Percentiles rank a stretch among this genome's conserved stretches.
These are phyloP conservation scores for Urtica urens DNA, from an alignment of 306 rosid species.

Conservation along the genomic window DNA sequence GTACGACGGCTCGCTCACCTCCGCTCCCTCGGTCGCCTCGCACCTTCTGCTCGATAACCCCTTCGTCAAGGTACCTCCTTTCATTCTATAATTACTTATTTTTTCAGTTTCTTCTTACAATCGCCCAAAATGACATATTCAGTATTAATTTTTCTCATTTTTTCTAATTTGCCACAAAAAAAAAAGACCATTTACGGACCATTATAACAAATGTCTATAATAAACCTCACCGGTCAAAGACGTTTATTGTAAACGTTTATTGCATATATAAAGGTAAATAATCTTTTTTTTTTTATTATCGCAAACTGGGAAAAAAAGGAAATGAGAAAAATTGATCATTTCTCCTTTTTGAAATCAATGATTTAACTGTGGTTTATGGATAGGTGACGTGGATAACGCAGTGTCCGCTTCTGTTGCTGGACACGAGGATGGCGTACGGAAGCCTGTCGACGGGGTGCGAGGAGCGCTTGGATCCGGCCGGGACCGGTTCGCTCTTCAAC, in stretches of 20 bases:
- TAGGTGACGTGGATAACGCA: constrained; percentile 77
- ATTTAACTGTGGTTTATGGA: constrained; percentile 18
- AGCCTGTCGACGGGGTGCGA: constrained; percentile 68
- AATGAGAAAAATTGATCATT: no score
- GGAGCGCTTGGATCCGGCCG: constrained; percentile 75
- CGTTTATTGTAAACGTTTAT: no score
- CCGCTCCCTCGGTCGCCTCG: constrained; percentile 48
- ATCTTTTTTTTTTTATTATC: neutral
- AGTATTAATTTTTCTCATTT: no score
- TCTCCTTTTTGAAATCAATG: neutral
- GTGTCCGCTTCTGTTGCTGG: constrained; percentile 72
- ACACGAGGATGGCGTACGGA: constrained; percentile 79
- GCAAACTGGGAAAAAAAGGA: no score
- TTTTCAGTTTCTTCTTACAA: neutral
- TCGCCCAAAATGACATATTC: no score
- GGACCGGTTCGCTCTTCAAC: constrained; percentile 70
- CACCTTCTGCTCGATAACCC: constrained; percentile 78
- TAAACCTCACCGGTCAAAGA: no score
- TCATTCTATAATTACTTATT: neutral
- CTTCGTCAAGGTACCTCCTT: constrained; percentile 53
- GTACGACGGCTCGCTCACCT: constrained; percentile 61
- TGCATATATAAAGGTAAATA: neutral
- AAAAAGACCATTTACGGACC: neutral
- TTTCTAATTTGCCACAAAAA: constrained; percentile 1
- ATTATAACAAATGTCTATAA: no score